These are phyloP conservation scores for Melanomma pulvis-pyrius DNA, from an alignment of 495 filamentous ascomycete genomes.

Conservation along the genomic window DNA sequence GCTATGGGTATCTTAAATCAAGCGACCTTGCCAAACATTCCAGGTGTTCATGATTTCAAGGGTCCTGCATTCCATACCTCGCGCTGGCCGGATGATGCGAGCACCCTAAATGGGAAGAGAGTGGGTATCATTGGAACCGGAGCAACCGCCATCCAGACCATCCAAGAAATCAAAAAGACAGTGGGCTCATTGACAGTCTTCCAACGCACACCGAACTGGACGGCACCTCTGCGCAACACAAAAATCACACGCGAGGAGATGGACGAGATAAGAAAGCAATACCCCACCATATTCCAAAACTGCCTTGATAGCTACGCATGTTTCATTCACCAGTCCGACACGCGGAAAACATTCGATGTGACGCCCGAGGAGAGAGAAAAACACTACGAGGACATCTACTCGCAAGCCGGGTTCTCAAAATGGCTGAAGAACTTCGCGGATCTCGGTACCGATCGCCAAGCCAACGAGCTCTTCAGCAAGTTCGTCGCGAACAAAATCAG, in stretches of 20 bases:
- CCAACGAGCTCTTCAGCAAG: slow-evolving; percentile 40
- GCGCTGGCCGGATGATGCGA: neutral
- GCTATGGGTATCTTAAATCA: neutral
- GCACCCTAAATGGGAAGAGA: neutral
- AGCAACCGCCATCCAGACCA: slow-evolving; percentile 17
- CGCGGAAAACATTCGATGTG: slow-evolving; percentile 3
- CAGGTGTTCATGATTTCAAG: neutral
- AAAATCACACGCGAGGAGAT: neutral
- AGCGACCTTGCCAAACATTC: neutral
- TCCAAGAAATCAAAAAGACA: neutral
- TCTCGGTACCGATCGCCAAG: slow-evolving; percentile 36
- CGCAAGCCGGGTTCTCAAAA: slow-evolving; percentile 41
- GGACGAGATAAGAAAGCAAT: neutral
- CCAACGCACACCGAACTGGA: slow-evolving; percentile 14
- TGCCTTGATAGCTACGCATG: neutral
- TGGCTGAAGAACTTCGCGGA: slow-evolving; percentile 44
- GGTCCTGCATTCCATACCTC: slow-evolving; percentile 6
- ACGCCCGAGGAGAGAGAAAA: slow-evolving; percentile 27
- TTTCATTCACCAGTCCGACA: neutral
- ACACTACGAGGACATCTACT: slow-evolving; percentile 41
- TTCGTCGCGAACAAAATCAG: slow-evolving; percentile 45
- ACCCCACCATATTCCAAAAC: neutral
- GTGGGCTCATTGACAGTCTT: slow-evolving; percentile 10
- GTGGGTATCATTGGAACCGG: slow-evolving; percentile 19
- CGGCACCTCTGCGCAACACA: neutral